Base-by-base conservation (phyloP, 257 asterid genomes). In the Solanum okadae region DNA sequence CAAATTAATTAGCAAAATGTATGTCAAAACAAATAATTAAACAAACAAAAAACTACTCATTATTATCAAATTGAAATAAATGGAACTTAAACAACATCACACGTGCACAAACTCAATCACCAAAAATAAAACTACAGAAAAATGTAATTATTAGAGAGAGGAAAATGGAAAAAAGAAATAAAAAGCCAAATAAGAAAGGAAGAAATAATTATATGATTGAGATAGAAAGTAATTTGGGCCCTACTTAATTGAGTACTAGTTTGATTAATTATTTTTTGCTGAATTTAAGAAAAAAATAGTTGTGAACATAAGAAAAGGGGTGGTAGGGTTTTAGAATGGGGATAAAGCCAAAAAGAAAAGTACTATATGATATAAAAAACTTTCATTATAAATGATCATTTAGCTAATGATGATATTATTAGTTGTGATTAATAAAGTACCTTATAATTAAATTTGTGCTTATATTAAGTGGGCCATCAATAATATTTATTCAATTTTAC, bases 201-300 rank as follows among this genome's bases (percentile, higher is more conserved):
- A 83, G n/a, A 81, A 40, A 16, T n/a, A 49, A 44, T 49, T 5
- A 78, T 18, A 18, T 25, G 49, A 63, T 31, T 71, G 23, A 87
- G 59, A 87, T 16, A 81, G 71, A 49, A 87, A 65, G 71, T 46
- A 61, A 3, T 78, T 56, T 42, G 61, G 87, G 37, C 49, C 90
- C 88, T 73, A 83, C 86, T 70, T 87, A 87, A 85, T 86, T 86
- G 63, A 75, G 59, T 63, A 42, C 52, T 52, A 59, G 31, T 73
- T 70, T 33, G 31, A 44, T 86, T 72, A 82, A 81, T 20, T 73
- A 1, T 35, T 81, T 81, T 87, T 88, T 91, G 92, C 90, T 88
- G 91, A 90, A 87, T 88, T 90, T 92, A 86, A 84, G 93, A 91
- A 78, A 89, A 44, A 87, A 88, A 52, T 52, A 52, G 63, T 52